Evolutionary conservation across 192 early-diverging fungal species (phyloP).

Genomic region (Backusella mclennaniae): DNA sequence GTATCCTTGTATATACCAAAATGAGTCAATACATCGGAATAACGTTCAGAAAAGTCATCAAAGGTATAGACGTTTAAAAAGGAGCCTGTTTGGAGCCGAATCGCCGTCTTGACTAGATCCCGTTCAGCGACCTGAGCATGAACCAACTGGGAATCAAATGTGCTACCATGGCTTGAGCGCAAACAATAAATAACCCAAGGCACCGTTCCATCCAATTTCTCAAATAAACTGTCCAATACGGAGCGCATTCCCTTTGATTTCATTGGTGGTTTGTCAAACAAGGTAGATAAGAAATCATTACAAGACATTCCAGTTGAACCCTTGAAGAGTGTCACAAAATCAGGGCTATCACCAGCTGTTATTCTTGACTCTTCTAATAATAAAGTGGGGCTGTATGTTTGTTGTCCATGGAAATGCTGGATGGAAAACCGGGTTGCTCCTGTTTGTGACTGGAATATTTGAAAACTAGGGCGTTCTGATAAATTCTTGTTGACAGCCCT

Average conservation of each 20-base stretch:
- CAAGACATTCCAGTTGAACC: constrained; percentile 47
- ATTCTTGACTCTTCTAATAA: constrained; percentile 73
- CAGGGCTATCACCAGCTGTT: constrained; percentile 70
- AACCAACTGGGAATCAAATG: constrained; percentile 67
- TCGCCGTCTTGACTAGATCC: constrained; percentile 65
- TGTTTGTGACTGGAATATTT: constrained; percentile 32
- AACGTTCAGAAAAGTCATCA: constrained; percentile 79
- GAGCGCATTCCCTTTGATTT: constrained; percentile 66
- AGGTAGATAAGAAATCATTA: constrained; percentile 69
- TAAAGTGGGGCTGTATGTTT: constrained; percentile 58
- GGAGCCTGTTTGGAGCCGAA: constrained; percentile 58
- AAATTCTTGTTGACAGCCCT: constrained; percentile 53
- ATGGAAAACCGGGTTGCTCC: constrained; percentile 64
- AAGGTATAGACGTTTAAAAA: constrained; percentile 76
- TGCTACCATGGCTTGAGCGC: constrained; percentile 53
- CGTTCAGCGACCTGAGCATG: constrained; percentile 67
- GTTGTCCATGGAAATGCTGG: constrained; percentile 73
- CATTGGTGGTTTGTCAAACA: constrained; percentile 84
- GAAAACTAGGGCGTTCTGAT: constrained; percentile 43
- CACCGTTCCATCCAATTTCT: constrained; percentile 67
- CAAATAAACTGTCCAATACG: constrained; percentile 61
- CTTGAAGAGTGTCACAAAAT: constrained; percentile 85
- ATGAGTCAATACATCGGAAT: constrained; percentile 49
- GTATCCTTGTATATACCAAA: constrained; percentile 33
- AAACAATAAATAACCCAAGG: constrained; percentile 81